These are phyloP conservation scores for Ophiocordyceps camponoti-saundersi DNA, from an alignment of 2,329 filamentous ascomycete genomes.

Conservation along the genomic window DNA sequence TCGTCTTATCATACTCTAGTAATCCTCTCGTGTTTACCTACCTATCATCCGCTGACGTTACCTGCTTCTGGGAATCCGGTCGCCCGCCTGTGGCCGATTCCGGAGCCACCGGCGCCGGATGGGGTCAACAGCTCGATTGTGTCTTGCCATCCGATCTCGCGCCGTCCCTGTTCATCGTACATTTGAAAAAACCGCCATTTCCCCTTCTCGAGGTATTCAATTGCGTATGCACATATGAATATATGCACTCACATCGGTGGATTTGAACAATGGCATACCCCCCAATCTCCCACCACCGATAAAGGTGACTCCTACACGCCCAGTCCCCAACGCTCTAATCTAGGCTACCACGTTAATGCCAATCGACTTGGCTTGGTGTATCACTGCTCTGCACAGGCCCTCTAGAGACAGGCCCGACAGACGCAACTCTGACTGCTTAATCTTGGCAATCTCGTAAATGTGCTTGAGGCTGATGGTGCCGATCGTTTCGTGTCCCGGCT, in stretches of 20 bases:
- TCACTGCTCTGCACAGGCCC: conserved; percentile 56
- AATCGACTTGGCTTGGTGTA: conserved; percentile 59
- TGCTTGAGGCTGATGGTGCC: conserved; percentile 86
- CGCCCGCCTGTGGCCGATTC: not conserved
- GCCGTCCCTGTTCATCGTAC: not conserved
- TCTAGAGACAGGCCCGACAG: conserved; percentile 55
- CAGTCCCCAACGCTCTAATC: not conserved
- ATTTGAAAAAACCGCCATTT: too few relatives aligned
- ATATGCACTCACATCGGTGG: too few relatives aligned
- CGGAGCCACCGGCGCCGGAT: not conserved
- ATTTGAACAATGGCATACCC: not conserved
- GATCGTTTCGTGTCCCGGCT: conserved; percentile 54
- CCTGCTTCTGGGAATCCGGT: not conserved
- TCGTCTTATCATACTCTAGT: too few relatives aligned
- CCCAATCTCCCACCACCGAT: too few relatives aligned
- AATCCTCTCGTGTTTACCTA: not conserved
- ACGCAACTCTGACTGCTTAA: conserved; percentile 68
- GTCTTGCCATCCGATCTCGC: too few relatives aligned
- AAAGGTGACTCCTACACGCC: not conserved
- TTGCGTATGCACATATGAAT: too few relatives aligned
- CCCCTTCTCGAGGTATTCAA: too few relatives aligned
- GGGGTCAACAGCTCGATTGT: not conserved
- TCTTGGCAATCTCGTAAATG: conserved; percentile 92
- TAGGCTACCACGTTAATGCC: conserved; percentile 55
- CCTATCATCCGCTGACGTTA: not conserved